Evolutionary conservation across 331 rosid genomes (phyloP).

Genomic region (Malus hybrid): DNA sequence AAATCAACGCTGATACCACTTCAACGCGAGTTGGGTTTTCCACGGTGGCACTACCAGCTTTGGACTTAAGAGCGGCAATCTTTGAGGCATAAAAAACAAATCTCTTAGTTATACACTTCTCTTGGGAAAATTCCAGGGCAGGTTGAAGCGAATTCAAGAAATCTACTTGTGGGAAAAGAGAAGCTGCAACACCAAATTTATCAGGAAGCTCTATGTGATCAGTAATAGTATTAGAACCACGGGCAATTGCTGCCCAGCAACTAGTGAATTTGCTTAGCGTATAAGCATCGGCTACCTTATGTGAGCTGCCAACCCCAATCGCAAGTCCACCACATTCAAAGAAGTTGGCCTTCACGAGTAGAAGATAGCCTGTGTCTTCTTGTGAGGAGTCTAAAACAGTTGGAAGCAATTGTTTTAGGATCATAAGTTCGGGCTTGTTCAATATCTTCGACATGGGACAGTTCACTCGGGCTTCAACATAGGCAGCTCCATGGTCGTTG

Average conservation of each 20-base stretch:
- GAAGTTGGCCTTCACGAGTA: slow-evolving; percentile 1
- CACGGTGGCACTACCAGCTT: not conserved
- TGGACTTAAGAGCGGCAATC: slow-evolving; percentile 11
- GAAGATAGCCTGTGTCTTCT: not conserved
- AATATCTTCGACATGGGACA: not conserved
- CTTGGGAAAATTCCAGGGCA: not conserved
- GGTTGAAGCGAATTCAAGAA: not conserved
- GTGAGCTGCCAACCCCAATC: not conserved
- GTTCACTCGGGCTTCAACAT: not conserved
- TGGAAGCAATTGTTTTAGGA: not conserved
- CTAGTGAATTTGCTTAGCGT: not conserved
- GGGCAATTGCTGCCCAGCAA: not conserved
- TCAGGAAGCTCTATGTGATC: not conserved
- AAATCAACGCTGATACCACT: slow-evolving; percentile 11
- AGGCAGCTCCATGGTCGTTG: not conserved
- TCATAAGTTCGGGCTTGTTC: not conserved
- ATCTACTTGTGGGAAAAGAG: not conserved
- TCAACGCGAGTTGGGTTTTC: slow-evolving; percentile 18
- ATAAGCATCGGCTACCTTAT: not conserved
- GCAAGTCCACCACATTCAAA: not conserved
- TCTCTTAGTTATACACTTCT: not conserved
- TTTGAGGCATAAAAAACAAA: slow-evolving; percentile 2
- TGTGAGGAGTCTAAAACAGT: not conserved
- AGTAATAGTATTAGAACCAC: not conserved
- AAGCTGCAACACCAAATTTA: not conserved